Base-by-base conservation (phyloP, 345 rosid species). In the Rubroshorea leprosula region DNA sequence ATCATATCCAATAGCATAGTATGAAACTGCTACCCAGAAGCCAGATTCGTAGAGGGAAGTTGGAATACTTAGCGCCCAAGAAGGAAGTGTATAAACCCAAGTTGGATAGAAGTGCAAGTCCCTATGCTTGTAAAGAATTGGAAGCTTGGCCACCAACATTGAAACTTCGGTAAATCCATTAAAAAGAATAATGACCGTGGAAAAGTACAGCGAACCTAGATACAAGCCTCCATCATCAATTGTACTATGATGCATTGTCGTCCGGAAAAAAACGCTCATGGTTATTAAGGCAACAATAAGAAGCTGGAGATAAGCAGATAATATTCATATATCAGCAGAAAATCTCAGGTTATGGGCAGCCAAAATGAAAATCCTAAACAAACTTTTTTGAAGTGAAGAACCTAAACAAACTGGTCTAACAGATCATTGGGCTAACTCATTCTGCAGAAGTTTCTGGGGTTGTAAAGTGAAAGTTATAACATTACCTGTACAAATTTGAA, bases 81-180 rank as follows among this genome's bases (percentile, higher is more conserved):
- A 87, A 72, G 99, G 97, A 65, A 93, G 62, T 16, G 97, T 87
- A 60, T 86, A 93, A 57, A 73, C 96, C 97, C 99, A 93, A 67
- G 88, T 82, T n/a, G 99, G 97, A 49, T 93, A 93, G 75, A 89
- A 93, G 67, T 72, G 89, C 76, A 93, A 72, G 73, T 87, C 96
- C 71, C 99, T 71, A 44, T 93, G 99, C 86, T 89, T 93, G 86
- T 93, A 93, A 38, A 93, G 86, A 16, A 93, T 80, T 0, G 99
- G 94, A 68, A 93, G 97, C 83, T 93, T 93, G 57, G 91, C 86
- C 59, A 89, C 97, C 68, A 93, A 74, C 97, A 93, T 83, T 2
- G 99, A 81, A 63, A 93, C 99, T 77, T 93, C 99, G 3, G 99
- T 93, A 57, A 93, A 93, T 58, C 99, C 97, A 60, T 93, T 93